A percentile compares a stretch with the other conserved stretches of the same genome.
phyloP scores from a whole-genome alignment of 2,329 filamentous ascomycete species.

The Tolypocladium album region DNA sequence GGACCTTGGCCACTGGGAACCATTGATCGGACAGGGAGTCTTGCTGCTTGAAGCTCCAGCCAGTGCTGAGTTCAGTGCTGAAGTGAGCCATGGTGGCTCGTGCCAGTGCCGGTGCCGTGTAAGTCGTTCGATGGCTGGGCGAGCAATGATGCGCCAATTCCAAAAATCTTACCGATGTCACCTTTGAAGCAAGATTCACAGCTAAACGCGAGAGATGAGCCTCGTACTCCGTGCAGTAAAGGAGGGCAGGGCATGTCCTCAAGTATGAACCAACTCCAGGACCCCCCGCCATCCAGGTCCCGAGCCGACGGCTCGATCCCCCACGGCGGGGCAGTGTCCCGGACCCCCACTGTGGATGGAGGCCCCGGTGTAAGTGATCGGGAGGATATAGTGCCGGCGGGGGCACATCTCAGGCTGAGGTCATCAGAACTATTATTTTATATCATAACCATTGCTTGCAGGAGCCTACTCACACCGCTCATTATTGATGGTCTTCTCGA shows the following conservation, averaged over 20 bases:
- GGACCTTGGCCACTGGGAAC: slow-evolving; percentile 22
- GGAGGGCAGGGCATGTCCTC: neutral
- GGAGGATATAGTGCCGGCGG: neutral
- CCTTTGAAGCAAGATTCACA: neutral
- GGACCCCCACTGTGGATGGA: neutral
- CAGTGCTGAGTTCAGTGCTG: slow-evolving; percentile 5
- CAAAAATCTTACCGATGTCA: neutral
- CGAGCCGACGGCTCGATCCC: neutral
- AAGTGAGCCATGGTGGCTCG: neutral
- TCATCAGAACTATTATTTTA: neutral
- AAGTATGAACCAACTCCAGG: neutral
- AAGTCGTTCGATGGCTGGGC: neutral
- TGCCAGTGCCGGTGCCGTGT: neutral
- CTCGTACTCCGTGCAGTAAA: neutral
- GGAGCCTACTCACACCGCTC: too few species aligned
- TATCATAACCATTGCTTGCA: neutral
- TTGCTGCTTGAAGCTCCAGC: slow-evolving; percentile 15
- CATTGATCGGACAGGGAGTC: slow-evolving; percentile 16
- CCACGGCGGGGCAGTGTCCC: neutral
- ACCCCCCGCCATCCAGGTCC: neutral
- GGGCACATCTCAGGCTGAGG: neutral
- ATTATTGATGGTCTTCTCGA: too few species aligned
- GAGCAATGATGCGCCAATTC: neutral
- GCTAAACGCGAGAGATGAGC: neutral
- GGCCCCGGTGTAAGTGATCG: neutral